Base-by-base conservation (phyloP, 192 early-diverging fungal genomes). In the Gamsiella multidivaricata region DNA sequence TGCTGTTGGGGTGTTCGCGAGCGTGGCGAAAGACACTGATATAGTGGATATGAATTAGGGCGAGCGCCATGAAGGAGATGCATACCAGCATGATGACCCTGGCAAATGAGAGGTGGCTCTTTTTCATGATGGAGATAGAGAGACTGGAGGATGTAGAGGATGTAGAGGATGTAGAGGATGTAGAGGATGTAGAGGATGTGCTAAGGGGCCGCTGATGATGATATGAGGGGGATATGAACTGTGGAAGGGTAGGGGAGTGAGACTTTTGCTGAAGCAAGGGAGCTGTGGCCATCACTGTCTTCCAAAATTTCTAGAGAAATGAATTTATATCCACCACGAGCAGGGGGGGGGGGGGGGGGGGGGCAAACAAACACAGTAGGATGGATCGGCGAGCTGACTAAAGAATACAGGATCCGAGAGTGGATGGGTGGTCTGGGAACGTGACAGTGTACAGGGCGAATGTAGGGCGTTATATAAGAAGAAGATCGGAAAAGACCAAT, bases 41-140 rank as follows among this genome's bases (percentile, higher is more conserved):
- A 52, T 67, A 76, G 31, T 76, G 72, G 14, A 67, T 47, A 61
- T 76, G 64, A 10, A 45, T 52, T 3, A 76, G n/a, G 6, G 58
- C 72, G 50, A 76, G 49, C 55, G 61, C n/a, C 46, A 61, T 58
- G 14, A 49, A 76, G 0, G 64, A 23, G 25, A 76, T 36, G 51
- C 72, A 76, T 10, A 76, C 62, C 36, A 76, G 5, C 20, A 76
- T 33, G 14, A 76, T 49, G 11, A 25, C 43, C 26, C 58, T 66
- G 8, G 61, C 65, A 2, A 65, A 37, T 25, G 72, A 28, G 23
- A 67, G 29, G 11, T 47, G 64, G 23, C 72, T 76, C 42, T 59
- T 64, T 22, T 55, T 56, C 52, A 54, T 70, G 3, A 4, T 15
- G 2, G 54, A 14, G 15, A 15, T 28, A 17, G 28, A 39, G 39